phyloP scores from a whole-genome alignment of 371 early-diverging fungal species.

The Blyttiomyces sp. region DNA sequence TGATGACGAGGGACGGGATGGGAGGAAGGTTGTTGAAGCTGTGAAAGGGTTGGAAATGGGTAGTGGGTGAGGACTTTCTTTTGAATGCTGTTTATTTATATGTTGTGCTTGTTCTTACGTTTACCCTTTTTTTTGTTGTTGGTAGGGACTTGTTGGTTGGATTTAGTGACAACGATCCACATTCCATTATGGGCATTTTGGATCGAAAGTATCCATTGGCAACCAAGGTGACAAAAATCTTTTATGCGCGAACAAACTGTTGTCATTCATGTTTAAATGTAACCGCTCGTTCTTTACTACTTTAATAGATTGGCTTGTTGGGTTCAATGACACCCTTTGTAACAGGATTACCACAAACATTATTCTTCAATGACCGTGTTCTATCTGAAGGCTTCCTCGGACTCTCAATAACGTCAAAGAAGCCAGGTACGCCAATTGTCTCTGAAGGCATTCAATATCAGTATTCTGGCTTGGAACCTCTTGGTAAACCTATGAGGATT shows the following conservation, averaged over 20 bases:
- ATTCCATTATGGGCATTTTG: constrained; percentile 54
- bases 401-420: constrained; percentile 44
- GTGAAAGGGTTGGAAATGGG: neutral
- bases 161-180: constrained; percentile 64
- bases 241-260: neutral
- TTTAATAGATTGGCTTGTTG: constrained; percentile 46
- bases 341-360: constrained; percentile 60
- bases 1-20: constrained; percentile 3
- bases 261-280: neutral
- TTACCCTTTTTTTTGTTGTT: neutral
- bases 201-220: constrained; percentile 52
- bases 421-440: no score
- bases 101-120: neutral
- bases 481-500: constrained; percentile 57
- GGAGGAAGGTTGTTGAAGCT: neutral
- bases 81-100: neutral
- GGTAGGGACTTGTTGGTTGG: constrained; percentile 35
- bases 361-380: constrained; percentile 51
- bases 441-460: neutral
- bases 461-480: constrained; percentile 37
- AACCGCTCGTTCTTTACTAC: neutral
- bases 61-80: neutral
- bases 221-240: constrained; percentile 36
- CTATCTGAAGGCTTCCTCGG: constrained; percentile 63
- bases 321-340: constrained; percentile 69